Evolutionary conservation across 2,329 filamentous ascomycete genomes (phyloP), one percentile per base, ranked within the genome.

Genomic region (Colletotrichum sp.): DNA sequence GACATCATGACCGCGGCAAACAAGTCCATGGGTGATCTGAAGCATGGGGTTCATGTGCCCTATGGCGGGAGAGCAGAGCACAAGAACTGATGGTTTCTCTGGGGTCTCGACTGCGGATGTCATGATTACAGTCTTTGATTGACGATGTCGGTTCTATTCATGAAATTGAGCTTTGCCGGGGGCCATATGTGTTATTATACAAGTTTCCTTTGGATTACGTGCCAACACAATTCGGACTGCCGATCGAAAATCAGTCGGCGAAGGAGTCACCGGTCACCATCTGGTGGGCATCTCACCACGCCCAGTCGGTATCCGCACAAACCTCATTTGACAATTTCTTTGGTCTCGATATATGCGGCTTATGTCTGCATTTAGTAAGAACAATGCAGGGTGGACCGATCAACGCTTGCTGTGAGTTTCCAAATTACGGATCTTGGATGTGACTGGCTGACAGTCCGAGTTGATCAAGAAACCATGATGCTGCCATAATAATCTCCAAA

Each of bases 1-100:
- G 4, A 85, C 79, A 6, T 83, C 79, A 51, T 69, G 38, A 1
- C 58, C 58, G 13, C 58, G 34, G 16, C 18, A 29, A 31, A 69
- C 33, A 16, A 69, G 57, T 8, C 29, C 12, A n/a, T 31, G 6
- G 8, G 66, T 18, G 15, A 69, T 61, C n/a, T 64, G 38, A n/a
- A 69, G 58, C 66, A 64, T 64, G 2, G 66, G 66, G 12, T 34
- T 64, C 38, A 64, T 55, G 29, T 69, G 66, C 9, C 66, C 66
- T 11, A 36, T 34, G 18, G 59, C 36, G 13, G 66, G 66, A 8
- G 66, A 51, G 33, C 57, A 69, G 2, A 64, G 36, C 12, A 69
- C 13, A 16, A 69, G 58, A 34, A 69, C 33, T n/a, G 31, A 31
- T 7, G 51, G 51, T 15, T 15, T 36, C 16, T 29, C 18, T 11